Percentiles rank a stretch among this genome's conserved stretches.
These are phyloP conservation scores for Paracorniculantispora psalliotae DNA, from an alignment of 2,329 filamentous ascomycete genomes.

Conservation along the genomic window DNA sequence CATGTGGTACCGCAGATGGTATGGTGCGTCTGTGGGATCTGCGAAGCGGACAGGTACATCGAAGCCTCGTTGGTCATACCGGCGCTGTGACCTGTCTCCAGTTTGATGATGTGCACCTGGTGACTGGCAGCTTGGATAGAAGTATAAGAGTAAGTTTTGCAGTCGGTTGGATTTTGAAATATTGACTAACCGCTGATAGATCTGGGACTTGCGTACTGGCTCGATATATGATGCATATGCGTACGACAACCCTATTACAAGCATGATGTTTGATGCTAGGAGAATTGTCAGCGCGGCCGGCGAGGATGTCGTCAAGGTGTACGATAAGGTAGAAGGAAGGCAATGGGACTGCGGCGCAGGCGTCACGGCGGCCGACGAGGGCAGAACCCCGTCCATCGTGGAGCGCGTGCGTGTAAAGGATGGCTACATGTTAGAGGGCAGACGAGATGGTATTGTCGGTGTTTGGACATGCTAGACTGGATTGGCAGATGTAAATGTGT, in stretches of 20 bases:
- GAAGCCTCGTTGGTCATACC: constrained; percentile 92
- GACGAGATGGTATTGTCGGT: constrained; percentile 80
- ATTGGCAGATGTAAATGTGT: constrained; percentile 1
- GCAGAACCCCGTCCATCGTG: constrained; percentile 61
- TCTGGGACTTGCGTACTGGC: constrained; percentile 96
- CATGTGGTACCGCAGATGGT: constrained; percentile 93
- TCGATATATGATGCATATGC: constrained; percentile 95
- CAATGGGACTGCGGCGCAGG: constrained; percentile 97
- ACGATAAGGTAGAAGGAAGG: constrained; percentile 91
- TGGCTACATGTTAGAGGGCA: constrained; percentile 87
- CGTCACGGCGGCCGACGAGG: constrained; percentile 61
- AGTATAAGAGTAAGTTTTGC: constrained; percentile 76
- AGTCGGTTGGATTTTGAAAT: background rate
- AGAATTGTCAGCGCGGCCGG: constrained; percentile 87
- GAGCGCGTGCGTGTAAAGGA: constrained; percentile 89
- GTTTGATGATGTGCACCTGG: constrained; percentile 91
- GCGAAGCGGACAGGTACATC: constrained; percentile 91
- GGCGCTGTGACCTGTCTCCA: constrained; percentile 90
- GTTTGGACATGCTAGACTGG: constrained; percentile 70
- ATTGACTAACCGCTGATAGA: constrained; percentile 47
- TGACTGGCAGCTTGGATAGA: constrained; percentile 87
- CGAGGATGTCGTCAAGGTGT: constrained; percentile 93
- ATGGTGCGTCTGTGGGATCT: constrained; percentile 98
- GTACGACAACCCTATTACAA: constrained; percentile 85
- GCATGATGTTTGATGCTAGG: constrained; percentile 94